Evolutionary conservation across 305 asterid genomes (phyloP), one percentile per base, ranked within the genome.

Genomic region (Petunia hybrid): DNA sequence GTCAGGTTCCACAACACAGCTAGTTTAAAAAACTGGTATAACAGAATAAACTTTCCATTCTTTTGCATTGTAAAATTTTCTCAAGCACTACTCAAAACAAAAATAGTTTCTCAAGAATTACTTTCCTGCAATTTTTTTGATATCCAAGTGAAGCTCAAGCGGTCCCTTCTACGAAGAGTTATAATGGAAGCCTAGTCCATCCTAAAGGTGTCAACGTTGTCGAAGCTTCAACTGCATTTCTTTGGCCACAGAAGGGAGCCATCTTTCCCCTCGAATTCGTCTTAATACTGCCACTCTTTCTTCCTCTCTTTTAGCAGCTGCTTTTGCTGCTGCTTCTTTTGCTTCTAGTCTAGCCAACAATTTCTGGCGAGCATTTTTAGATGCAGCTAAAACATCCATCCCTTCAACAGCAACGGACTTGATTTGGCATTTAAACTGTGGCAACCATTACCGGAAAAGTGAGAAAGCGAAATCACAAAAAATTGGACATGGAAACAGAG

Each of bases 231-330:
- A 45, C 36, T 51, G 84, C 88, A 84, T 90, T 36, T 88, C 86
- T 86, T 84, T 88, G 73, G 92, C 91, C 78, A 95, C 79, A 83
- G 89, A 88, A 82, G 95, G 97, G 82, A 94, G 94, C 99, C 98
- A 94, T 85, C 95, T 90, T 84, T 92, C 97, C 66, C 99, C 98
- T 81, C 98, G 83, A 31, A 88, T 80, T 88, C 43, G 88, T 86
- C 91, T 95, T 86, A 92, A 86, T 83, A 80, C 90, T 5, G 92
- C 89, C 3, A 95, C 91, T 14, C 98, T 91, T 64, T 91, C 97
- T 86, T 94, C 98, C 84, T 95, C 98, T 82, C 87, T 84, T 86
- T 89, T 87, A 9, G 92, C 91, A 71, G 96, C 92, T 78, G 86
- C 89, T 83, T 85, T 89, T 1, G 91, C 89, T 38, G 92, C 91